Evolutionary conservation across 768 basidiomycete genomes (phyloP), one percentile per base, ranked within the genome.

Genomic region (Pleurotus djamor): DNA sequence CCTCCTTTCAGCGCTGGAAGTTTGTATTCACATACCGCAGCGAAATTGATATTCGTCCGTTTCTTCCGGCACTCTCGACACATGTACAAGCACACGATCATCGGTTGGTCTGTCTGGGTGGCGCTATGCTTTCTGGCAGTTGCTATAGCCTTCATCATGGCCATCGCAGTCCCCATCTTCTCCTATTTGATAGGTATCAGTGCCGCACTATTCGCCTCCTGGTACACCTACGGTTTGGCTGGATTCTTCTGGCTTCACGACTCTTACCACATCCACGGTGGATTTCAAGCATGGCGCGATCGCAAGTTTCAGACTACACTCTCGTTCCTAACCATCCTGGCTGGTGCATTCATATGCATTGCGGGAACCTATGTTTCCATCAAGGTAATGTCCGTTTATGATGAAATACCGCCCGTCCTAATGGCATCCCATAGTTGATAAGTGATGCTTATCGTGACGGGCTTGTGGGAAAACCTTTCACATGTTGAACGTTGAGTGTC

Each of bases 231-330:
- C 61, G 82, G 82, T 32, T 59, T 80, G 6, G 80, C 80, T 8
- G 81, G 82, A 2, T 81, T 79, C 62, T 84, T 84, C 69, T 84
- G 80, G 79, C 59, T 84, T 28, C 72, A 82, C 60, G 82, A 84
- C 64, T 68, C 72, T 10, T 79, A 79, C 60, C 68, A 82, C 61
- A 61, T 78, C 9, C 69, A 72, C 48, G 79, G 77, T 4, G 74
- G 74, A 44, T 69, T 68, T 41, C 51, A 49, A n/a, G 71, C 65
- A 7, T 63, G 80, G 52, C 71, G 64, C 48, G 65, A 64, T n/a
- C 64, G 68, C 54, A 75, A 74, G 50, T 43, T 71, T 8, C 72
- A 73, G 52, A 71, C 75, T 4, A 60, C 60, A 0, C 63, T 81
- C 8, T 77, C 79, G 5, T 57, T 80, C 4, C 63, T 76, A 43